These are phyloP conservation scores for Suhomyces wounanorum DNA, from an alignment of 1,139 yeast genomes.

Conservation along the genomic window DNA sequence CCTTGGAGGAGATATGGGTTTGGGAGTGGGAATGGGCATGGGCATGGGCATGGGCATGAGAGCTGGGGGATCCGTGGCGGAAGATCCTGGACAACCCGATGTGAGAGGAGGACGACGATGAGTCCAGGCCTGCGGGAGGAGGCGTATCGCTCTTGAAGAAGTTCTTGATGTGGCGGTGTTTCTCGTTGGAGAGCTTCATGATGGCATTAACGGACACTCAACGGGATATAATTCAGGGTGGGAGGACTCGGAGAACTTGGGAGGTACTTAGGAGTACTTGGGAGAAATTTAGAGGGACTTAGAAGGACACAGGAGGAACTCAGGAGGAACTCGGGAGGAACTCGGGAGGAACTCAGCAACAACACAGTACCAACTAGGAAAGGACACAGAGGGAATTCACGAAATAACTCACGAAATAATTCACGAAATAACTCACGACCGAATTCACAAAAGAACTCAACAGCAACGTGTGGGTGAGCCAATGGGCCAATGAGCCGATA, in stretches of 20 bases:
- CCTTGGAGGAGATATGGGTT: background rate
- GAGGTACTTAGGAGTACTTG: too few relatives aligned
- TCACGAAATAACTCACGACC: too few relatives aligned
- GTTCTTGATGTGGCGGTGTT: conserved; percentile 15
- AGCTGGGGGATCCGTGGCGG: conserved; percentile 6
- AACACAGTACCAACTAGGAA: too few relatives aligned
- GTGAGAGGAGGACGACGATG: conserved; percentile 1
- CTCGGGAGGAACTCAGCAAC: too few relatives aligned
- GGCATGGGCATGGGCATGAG: background rate
- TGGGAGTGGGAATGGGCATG: background rate
- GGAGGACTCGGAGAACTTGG: too few relatives aligned
- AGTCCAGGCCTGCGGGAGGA: conserved; percentile 6
- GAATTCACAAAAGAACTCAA: background rate
- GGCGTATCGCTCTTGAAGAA: conserved; percentile 22
- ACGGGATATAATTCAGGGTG: background rate
- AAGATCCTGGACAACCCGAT: conserved; percentile 30
- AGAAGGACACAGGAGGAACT: too few relatives aligned
- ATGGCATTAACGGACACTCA: background rate
- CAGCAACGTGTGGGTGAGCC: background rate
- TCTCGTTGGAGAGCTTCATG: conserved; percentile 14
- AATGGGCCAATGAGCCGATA: background rate
- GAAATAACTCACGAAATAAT: too few relatives aligned
- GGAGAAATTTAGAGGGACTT: too few relatives aligned
- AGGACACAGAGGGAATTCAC: too few relatives aligned
- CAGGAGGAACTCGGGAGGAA: too few relatives aligned